Conservation (phyloP, 192 early-diverging fungal species). For the Coemansia sp. region DNA sequence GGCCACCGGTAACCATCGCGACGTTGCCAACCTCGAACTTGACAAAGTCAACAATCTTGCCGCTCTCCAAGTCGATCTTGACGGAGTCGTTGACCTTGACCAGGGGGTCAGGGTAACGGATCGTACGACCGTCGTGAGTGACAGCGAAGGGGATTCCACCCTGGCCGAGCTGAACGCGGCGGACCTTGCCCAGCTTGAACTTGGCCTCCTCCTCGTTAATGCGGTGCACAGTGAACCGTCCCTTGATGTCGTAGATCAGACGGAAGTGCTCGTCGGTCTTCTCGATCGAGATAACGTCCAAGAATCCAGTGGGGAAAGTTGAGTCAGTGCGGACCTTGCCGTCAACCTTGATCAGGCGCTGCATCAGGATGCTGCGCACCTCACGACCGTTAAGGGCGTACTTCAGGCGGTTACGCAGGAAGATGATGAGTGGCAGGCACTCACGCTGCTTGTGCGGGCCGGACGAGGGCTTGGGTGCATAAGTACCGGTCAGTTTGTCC, state of each 20-base stretch:
- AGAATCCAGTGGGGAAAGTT: slow-evolving; percentile 96
- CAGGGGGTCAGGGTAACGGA: slow-evolving; percentile 99
- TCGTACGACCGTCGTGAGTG: slow-evolving; percentile 99
- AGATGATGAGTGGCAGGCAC: slow-evolving; percentile 96
- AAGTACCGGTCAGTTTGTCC: slow-evolving; percentile 98
- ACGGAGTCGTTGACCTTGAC: slow-evolving; percentile 99
- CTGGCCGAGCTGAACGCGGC: slow-evolving; percentile 89
- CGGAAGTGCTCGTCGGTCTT: slow-evolving; percentile 99
- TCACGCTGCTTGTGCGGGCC: slow-evolving; percentile 99
- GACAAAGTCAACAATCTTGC: slow-evolving; percentile 91
- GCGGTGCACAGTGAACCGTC: slow-evolving; percentile 99
- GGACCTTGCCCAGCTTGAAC: slow-evolving; percentile 99
- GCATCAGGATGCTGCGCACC: slow-evolving; percentile 94
- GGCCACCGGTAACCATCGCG: slow-evolving; percentile 96
- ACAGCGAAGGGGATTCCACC: slow-evolving; percentile 95
- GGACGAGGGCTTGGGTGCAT: slow-evolving; percentile 90
- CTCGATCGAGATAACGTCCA: slow-evolving; percentile 69
- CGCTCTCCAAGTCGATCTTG: slow-evolving; percentile 91
- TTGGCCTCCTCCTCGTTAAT: slow-evolving; percentile 97
- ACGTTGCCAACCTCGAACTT: slow-evolving; percentile 99
- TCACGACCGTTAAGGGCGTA: slow-evolving; percentile 98
- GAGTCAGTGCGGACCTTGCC: slow-evolving; percentile 96
- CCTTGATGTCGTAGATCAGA: slow-evolving; percentile 99
- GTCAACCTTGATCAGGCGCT: slow-evolving; percentile 99
- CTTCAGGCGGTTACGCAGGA: slow-evolving; percentile 99